Base-by-base conservation (phyloP, 108 stramenopile species). In the Stephanodiscus triporus region DNA sequence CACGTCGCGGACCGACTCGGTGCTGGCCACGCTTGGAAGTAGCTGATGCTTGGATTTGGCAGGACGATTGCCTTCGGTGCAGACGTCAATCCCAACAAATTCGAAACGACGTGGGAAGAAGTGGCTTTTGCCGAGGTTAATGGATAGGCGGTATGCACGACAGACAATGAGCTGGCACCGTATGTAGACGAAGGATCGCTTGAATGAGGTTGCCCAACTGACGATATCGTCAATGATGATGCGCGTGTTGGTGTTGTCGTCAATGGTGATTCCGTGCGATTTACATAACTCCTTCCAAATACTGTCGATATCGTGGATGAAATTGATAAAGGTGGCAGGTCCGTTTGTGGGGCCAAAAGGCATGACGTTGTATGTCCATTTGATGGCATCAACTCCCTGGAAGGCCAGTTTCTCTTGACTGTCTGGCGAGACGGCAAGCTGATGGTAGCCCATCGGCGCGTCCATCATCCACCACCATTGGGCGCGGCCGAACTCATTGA, bases 1-100 rank as follows among this genome's bases (percentile, higher is more conserved):
- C 26, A 73, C 42, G 22, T 73, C 63, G 6, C 63, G 63, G 1
- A 73, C 63, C 3, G 43, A 4, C 8, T 22, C 51, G 51, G 51
- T 0, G 51, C n/a, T 53, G 57, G 57, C 57, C 57, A 58, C 5
- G 29, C 9, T 13, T 6, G 0, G 9, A 58, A 16, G 4, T n/a
- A 58, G 29, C 19, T 8, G 6, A 53, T 53, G 51, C 20, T 53
- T 53, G 4, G 51, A 53, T 8, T 24, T 8, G 24, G 51, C 51
- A 53, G 51, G 51, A 6, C 51, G 51, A 22, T 53, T 53, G 20
- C 51, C 51, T 0, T 53, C 24, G 20, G 0, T 5, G 24, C 51
- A 24, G 1, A 53, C 20, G 8, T 53, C 51, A 53, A 53, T 20
- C 1, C 51, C 51, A 53, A 53, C 51, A 20, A 53, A 53, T 20